A percentile compares a stretch with the other conserved stretches of the same genome.
Evolutionary conservation across 805 yeast species (phyloP).

Genomic region (Barnettozyma pratensis): DNA sequence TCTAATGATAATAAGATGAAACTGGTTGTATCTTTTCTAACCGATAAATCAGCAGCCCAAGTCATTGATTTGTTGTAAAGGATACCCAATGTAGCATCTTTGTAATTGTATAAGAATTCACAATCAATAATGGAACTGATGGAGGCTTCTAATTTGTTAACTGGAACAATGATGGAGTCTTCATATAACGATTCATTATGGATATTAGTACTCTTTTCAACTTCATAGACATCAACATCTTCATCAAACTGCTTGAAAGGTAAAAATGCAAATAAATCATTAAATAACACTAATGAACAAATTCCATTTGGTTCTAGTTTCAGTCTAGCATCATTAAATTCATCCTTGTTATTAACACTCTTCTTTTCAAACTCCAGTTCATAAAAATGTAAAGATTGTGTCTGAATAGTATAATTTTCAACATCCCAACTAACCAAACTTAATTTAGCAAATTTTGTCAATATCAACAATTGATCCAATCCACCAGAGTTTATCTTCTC

Average conservation of each 20-base stretch:
- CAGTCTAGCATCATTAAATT: constrained; percentile 23
- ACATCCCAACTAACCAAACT: constrained; percentile 72
- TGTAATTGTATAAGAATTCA: constrained; percentile 65
- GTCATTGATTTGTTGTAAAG: constrained; percentile 52
- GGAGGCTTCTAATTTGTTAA: constrained; percentile 49
- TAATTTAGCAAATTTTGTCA: constrained; percentile 72
- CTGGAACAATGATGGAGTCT: constrained; percentile 53
- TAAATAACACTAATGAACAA: constrained; percentile 54
- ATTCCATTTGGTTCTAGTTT: constrained; percentile 52
- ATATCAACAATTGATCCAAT: constrained; percentile 56
- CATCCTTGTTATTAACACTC: constrained; percentile 35
- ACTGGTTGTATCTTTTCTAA: constrained; percentile 55
- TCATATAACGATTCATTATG: constrained; percentile 10
- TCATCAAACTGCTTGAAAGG: constrained; percentile 50
- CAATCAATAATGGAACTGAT: constrained; percentile 64
- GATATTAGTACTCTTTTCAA: constrained; percentile 17
- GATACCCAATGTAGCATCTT: constrained; percentile 78
- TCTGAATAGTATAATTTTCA: constrained; percentile 46
- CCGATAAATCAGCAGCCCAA: constrained; percentile 74
- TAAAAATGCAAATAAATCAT: constrained; percentile 65
- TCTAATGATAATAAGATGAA: constrained; percentile 68
- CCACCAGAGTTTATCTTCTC: constrained; percentile 41
- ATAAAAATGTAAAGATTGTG: constrained; percentile 81
- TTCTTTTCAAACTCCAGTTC: constrained; percentile 58
- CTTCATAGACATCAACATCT: constrained; percentile 34